Conservation (phyloP, 1,139 yeast species). For the Hemisphaericaspora xylanilytica region DNA sequence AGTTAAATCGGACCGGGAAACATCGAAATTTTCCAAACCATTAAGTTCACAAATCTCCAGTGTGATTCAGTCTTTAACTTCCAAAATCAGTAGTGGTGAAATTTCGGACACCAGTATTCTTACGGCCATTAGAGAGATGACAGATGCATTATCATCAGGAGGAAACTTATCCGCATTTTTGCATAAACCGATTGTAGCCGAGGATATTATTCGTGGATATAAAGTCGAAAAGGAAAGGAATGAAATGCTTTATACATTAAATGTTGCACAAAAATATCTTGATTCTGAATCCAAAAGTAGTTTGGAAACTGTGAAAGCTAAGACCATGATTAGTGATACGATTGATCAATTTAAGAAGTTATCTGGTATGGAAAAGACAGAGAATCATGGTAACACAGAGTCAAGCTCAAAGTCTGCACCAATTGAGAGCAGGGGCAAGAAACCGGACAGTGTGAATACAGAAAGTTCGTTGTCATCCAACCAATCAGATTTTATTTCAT, state of each 20-base stretch:
- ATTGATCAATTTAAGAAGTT: slow-evolving; percentile 27
- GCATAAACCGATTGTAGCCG: slow-evolving; percentile 16
- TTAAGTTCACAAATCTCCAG: slow-evolving; percentile 31
- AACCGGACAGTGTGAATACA: slow-evolving; percentile 3
- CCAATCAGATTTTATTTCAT: slow-evolving; percentile 23
- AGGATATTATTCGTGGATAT: slow-evolving; percentile 27
- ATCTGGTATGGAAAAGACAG: slow-evolving; percentile 15
- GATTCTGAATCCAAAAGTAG: slow-evolving; percentile 9
- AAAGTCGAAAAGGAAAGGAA: slow-evolving; percentile 24
- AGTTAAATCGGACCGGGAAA: slow-evolving; percentile 17
- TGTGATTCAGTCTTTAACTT: slow-evolving; percentile 26
- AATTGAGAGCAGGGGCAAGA: slow-evolving; percentile 7
- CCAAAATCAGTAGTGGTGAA: slow-evolving; percentile 19
- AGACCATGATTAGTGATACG: slow-evolving; percentile 11
- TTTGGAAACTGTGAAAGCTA: slow-evolving; percentile 5
- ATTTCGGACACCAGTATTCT: slow-evolving; percentile 32
- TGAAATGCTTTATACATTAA: slow-evolving; percentile 33
- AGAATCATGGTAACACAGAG: neutral
- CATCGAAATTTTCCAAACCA: slow-evolving; percentile 1
- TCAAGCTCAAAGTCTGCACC: neutral
- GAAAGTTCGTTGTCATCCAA: slow-evolving; percentile 16
- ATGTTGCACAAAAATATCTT: slow-evolving; percentile 40
- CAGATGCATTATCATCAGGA: slow-evolving; percentile 34
- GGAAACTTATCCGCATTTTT: slow-evolving; percentile 17
- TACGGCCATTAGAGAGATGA: slow-evolving; percentile 42